phyloP scores from a whole-genome alignment of 148 eudicot genomes.

The Silene uniflora region DNA sequence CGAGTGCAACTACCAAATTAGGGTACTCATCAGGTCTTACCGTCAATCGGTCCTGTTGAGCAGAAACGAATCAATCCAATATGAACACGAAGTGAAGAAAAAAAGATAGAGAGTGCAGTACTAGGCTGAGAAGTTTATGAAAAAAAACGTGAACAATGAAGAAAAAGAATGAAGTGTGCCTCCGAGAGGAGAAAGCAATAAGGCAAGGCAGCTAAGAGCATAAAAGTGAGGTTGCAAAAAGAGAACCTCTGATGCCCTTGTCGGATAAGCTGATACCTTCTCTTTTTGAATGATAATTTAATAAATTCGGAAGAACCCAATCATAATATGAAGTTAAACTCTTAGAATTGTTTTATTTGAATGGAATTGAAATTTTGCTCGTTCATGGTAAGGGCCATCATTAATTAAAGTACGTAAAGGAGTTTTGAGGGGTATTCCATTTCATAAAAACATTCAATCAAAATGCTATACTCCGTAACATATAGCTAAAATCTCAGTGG shows the following conservation, averaged over 20 bases:
- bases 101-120: too few species aligned
- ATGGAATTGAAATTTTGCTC: too few species aligned
- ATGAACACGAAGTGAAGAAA: neutral
- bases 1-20: slow-evolving; percentile 57
- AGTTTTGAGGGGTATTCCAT: neutral
- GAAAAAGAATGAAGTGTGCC: too few species aligned
- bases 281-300: neutral
- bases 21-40: slow-evolving; percentile 83
- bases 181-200: too few species aligned
- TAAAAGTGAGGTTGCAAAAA: neutral
- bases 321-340: neutral
- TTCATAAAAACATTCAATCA: neutral
- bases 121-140: too few species aligned
- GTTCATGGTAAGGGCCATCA: neutral
- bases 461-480: neutral
- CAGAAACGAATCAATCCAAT: slow-evolving; percentile 13
- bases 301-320: neutral
- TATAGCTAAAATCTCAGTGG: neutral
- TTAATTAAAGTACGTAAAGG: neutral
- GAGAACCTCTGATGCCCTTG: neutral
- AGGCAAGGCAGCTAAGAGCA: too few species aligned
- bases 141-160: too few species aligned
- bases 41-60: slow-evolving; percentile 79
- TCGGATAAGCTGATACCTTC: neutral
- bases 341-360: too few species aligned